These are phyloP conservation scores for Scenedesmus sp. DNA, from an alignment of 163 green algal species.

Conservation along the genomic window DNA sequence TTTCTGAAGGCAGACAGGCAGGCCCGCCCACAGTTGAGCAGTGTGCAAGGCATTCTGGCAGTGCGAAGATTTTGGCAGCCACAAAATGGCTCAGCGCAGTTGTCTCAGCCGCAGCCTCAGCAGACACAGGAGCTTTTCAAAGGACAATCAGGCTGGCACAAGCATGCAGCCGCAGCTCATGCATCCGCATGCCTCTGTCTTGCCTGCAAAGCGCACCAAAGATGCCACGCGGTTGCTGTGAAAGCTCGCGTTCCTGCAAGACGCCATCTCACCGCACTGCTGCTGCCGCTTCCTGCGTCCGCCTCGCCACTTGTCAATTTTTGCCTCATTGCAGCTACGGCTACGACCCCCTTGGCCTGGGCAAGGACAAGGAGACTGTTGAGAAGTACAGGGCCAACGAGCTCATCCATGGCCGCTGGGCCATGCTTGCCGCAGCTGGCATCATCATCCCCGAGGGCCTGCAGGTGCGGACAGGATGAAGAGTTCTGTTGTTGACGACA, in stretches of 20 bases:
- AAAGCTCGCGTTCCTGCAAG: background rate
- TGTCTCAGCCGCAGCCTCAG: background rate
- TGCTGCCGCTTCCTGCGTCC: background rate
- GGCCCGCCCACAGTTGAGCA: background rate
- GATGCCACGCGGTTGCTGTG: background rate
- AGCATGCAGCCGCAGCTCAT: background rate
- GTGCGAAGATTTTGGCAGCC: background rate
- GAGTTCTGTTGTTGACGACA: background rate
- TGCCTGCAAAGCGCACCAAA: background rate
- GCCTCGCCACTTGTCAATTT: background rate
- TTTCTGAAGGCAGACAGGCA: too few species aligned
- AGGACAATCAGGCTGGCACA: background rate
- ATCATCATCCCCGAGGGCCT: constrained; percentile 98
- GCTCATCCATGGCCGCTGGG: constrained; percentile 95
- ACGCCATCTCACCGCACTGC: background rate
- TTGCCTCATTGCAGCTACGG: constrained; percentile 81
- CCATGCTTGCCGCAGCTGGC: constrained; percentile 94
- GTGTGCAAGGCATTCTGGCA: background rate
- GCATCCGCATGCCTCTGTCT: background rate
- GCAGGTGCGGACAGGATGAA: constrained; percentile 13
- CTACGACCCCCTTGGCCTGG: constrained; percentile 95
- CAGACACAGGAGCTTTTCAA: background rate
- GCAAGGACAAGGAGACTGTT: constrained; percentile 85
- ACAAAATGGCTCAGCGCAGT: background rate
- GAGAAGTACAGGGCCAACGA: constrained; percentile 94